Evolutionary conservation across 495 filamentous ascomycete species (phyloP).

Genomic region (Tuber calosporum): DNA sequence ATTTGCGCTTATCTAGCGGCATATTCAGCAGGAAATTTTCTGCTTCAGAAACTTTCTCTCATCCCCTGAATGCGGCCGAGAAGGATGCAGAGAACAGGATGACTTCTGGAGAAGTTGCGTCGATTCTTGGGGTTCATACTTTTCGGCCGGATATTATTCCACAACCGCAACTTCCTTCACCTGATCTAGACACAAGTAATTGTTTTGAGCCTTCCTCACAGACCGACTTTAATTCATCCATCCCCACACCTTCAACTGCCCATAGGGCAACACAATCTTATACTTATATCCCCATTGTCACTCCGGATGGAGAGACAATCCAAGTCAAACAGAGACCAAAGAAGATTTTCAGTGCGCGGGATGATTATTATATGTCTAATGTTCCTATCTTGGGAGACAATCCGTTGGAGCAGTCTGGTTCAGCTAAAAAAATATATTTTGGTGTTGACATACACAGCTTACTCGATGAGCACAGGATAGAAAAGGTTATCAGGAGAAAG

Average conservation of each 20-base stretch:
- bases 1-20: slow-evolving; percentile 25
- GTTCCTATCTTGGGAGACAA: slow-evolving; percentile 61
- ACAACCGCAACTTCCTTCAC: slow-evolving; percentile 9
- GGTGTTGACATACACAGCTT: slow-evolving; percentile 82
- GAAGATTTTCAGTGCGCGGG: slow-evolving; percentile 50
- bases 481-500: slow-evolving; percentile 26
- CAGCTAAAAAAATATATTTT: slow-evolving; percentile 77
- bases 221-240: slow-evolving; percentile 14
- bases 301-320: slow-evolving; percentile 45
- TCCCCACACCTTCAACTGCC: not conserved
- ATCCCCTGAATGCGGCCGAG: slow-evolving; percentile 11
- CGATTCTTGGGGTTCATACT: slow-evolving; percentile 10
- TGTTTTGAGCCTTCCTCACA: not conserved
- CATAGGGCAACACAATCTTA: not conserved
- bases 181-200: not conserved
- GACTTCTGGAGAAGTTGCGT: slow-evolving; percentile 1
- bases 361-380: slow-evolving; percentile 55
- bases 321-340: slow-evolving; percentile 44
- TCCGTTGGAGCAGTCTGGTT: slow-evolving; percentile 56
- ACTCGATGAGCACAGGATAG: slow-evolving; percentile 55
- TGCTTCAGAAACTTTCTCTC: slow-evolving; percentile 7
- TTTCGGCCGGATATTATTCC: slow-evolving; percentile 18
- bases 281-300: slow-evolving; percentile 50
- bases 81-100: not conserved
- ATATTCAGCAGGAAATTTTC: slow-evolving; percentile 31